Conservation (phyloP, 805 yeast species). For the Candida sakaeoensis region DNA sequence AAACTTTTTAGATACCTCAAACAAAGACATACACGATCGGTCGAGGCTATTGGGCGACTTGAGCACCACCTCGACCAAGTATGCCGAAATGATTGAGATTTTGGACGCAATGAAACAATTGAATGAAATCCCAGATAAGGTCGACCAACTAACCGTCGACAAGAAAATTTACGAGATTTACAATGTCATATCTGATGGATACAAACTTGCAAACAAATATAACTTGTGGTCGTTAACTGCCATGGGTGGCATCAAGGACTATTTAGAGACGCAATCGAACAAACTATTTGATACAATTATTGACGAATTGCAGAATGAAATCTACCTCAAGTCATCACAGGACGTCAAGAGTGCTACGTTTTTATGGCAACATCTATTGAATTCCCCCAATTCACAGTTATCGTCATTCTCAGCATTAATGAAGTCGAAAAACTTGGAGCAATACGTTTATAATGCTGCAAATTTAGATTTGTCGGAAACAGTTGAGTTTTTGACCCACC, state of each 20-base stretch:
- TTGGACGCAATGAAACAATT: constrained; percentile 64
- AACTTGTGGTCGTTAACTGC: constrained; percentile 58
- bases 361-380: constrained; percentile 21
- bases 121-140: constrained; percentile 52
- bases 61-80: constrained; percentile 57
- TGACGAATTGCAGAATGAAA: constrained; percentile 70
- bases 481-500: constrained; percentile 34
- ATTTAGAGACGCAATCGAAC: constrained; percentile 53
- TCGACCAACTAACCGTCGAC: constrained; percentile 67
- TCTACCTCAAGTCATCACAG: constrained; percentile 49
- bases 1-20: constrained; percentile 45
- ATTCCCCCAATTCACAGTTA: constrained; percentile 31
- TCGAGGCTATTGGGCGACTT: constrained; percentile 60
- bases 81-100: constrained; percentile 66
- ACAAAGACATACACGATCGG: constrained; percentile 48
- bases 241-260: constrained; percentile 46
- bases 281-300: constrained; percentile 65
- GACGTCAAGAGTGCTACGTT: neutral
- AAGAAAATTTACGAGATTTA: constrained; percentile 68
- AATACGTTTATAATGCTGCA: constrained; percentile 51
- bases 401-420: constrained; percentile 32
- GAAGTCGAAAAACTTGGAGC: constrained; percentile 45
- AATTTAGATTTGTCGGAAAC: constrained; percentile 54
- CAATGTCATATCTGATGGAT: constrained; percentile 44
- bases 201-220: constrained; percentile 44